These are phyloP conservation scores for Hypoxylon lienhwacheense DNA, from an alignment of 495 filamentous ascomycete genomes.

Conservation along the genomic window DNA sequence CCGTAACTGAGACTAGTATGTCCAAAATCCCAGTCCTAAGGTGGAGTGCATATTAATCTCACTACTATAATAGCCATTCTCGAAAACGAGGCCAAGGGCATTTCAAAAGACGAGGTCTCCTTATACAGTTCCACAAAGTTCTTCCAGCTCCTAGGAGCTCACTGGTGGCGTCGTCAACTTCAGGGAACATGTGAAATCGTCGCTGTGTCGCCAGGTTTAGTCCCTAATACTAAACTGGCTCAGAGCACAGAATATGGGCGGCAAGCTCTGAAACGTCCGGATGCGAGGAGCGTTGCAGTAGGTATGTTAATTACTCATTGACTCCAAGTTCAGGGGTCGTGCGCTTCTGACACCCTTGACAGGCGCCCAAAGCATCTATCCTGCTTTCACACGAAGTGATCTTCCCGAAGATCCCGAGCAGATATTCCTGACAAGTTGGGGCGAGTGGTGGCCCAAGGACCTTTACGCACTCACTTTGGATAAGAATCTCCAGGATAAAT, in stretches of 20 bases:
- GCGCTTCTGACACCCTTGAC: neutral
- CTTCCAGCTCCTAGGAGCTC: slow-evolving; percentile 46
- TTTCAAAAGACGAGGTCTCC: slow-evolving; percentile 27
- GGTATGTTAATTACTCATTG: slow-evolving; percentile 35
- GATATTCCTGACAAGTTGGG: slow-evolving; percentile 53
- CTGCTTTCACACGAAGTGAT: slow-evolving; percentile 46
- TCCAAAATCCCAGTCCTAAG: neutral
- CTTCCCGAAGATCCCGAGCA: slow-evolving; percentile 50
- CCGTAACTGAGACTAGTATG: slow-evolving; percentile 40
- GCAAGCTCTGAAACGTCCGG: slow-evolving; percentile 31
- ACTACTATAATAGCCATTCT: slow-evolving; percentile 21
- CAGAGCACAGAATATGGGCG: slow-evolving; percentile 17
- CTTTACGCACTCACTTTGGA: slow-evolving; percentile 41
- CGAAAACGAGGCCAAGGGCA: slow-evolving; percentile 39
- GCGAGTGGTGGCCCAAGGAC: slow-evolving; percentile 53
- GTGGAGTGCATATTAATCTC: neutral
- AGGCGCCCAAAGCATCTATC: slow-evolving; percentile 47
- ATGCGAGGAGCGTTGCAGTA: slow-evolving; percentile 44
- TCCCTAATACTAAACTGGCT: slow-evolving; percentile 43
- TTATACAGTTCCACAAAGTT: slow-evolving; percentile 48
- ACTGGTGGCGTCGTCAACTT: slow-evolving; percentile 55
- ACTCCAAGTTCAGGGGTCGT: neutral
- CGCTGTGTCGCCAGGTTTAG: slow-evolving; percentile 50
- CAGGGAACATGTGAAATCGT: slow-evolving; percentile 42
- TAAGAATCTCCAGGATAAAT: slow-evolving; percentile 48